Evolutionary conservation across 2,329 filamentous ascomycete species (phyloP).

Genomic region (Orbilia blumenaviensis): DNA sequence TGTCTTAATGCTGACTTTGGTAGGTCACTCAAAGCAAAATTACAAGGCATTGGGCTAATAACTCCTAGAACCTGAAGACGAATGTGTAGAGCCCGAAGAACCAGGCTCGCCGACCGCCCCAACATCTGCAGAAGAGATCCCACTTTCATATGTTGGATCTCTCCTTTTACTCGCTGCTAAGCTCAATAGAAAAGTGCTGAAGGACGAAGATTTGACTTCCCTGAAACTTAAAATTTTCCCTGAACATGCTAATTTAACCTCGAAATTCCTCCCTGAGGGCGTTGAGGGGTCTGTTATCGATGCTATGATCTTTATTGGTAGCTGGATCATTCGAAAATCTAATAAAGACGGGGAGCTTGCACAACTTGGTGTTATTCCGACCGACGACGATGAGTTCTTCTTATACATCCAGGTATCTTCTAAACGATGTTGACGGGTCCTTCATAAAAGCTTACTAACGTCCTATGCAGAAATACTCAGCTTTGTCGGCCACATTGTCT

Average conservation of each 20-base stretch:
- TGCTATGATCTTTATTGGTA: constrained; percentile 57
- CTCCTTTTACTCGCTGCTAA: constrained; percentile 57
- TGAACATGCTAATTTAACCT: constrained; percentile 55
- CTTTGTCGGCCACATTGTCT: constrained; percentile 57
- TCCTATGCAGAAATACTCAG: constrained; percentile 54
- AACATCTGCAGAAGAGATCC: constrained; percentile 57
- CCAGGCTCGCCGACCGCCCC: constrained; percentile 52
- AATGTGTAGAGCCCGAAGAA: constrained; percentile 15
- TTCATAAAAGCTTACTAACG: background rate
- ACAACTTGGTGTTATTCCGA: constrained; percentile 32
- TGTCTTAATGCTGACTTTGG: constrained; percentile 37
- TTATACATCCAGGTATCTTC: constrained; percentile 56
- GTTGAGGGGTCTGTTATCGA: constrained; percentile 57
- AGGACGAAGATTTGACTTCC: constrained; percentile 25
- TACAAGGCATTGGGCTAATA: background rate
- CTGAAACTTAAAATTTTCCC: constrained; percentile 56
- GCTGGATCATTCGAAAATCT: constrained; percentile 54
- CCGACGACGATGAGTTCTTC: constrained; percentile 55
- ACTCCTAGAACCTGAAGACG: constrained; percentile 11
- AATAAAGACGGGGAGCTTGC: constrained; percentile 54
- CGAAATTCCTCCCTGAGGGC: constrained; percentile 55
- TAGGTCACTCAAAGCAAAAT: background rate
- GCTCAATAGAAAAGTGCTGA: constrained; percentile 45
- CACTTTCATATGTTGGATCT: constrained; percentile 57
- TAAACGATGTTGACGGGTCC: too few species aligned